These are phyloP conservation scores for Alternaria ventricosa DNA, from an alignment of 2,329 filamentous ascomycete species.

Conservation along the genomic window DNA sequence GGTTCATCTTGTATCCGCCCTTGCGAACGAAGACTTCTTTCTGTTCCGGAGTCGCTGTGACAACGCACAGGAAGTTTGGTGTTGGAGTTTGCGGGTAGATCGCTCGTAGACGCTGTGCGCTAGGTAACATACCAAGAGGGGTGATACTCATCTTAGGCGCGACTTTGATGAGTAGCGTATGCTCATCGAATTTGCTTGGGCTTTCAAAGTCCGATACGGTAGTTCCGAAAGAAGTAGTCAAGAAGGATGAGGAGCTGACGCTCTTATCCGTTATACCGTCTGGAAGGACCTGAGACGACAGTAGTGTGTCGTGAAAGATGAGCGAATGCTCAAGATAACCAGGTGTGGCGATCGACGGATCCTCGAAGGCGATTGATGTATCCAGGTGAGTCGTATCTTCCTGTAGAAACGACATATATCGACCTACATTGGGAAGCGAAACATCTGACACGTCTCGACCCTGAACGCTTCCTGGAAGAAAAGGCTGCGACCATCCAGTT, in stretches of 20 bases:
- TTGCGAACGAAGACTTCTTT: conserved; percentile 72
- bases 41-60: conserved; percentile 74
- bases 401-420: conserved; percentile 10
- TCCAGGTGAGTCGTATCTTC: conserved; percentile 34
- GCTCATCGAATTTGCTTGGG: conserved; percentile 23
- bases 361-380: conserved; percentile 28
- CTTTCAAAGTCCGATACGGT: conserved; percentile 32
- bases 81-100: conserved; percentile 83
- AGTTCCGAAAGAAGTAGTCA: conserved; percentile 48
- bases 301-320: conserved; percentile 69
- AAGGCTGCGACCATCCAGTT: conserved; percentile 44
- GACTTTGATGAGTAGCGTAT: conserved; percentile 17
- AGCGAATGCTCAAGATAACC: conserved; percentile 80
- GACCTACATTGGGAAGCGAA: conserved; percentile 25
- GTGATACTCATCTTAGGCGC: conserved; percentile 55
- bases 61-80: conserved; percentile 78
- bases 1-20: conserved; percentile 59
- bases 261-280: conserved; percentile 36
- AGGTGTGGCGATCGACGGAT: conserved; percentile 21
- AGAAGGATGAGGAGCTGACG: conserved; percentile 40
- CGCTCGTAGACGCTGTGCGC: conserved; percentile 66
- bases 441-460: conserved; percentile 6
- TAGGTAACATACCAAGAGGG: conserved; percentile 74
- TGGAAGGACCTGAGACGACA: conserved; percentile 62
- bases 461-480: conserved; percentile 22